These are phyloP conservation scores for Limnomonas spitsbergensis DNA, from an alignment of 139 green algal species.

Conservation along the genomic window DNA sequence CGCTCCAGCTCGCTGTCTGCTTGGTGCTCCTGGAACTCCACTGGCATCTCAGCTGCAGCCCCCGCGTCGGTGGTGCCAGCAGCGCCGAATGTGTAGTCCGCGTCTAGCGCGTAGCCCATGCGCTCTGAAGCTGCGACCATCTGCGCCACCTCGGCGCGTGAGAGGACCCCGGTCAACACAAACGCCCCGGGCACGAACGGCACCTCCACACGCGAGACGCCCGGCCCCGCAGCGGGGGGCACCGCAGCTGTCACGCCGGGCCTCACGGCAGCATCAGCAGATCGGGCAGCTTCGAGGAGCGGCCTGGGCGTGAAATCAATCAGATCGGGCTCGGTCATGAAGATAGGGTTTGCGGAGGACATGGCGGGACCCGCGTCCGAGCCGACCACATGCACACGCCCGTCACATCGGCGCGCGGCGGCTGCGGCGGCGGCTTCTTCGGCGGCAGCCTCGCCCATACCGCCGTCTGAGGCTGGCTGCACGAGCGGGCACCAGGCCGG, in stretches of 20 bases:
- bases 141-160: conserved; percentile 22
- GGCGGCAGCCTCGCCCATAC: not conserved
- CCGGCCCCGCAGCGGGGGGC: not conserved
- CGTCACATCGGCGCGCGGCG: not conserved
- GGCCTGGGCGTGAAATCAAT: not conserved
- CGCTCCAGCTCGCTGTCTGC: no score
- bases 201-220: conserved; percentile 14
- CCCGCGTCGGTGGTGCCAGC: no score
- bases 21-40: no score
- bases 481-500: not conserved
- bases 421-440: not conserved
- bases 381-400: not conserved
- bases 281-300: not conserved
- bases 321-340: not conserved
- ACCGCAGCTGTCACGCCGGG: no score
- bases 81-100: not conserved
- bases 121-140: conserved; percentile 29
- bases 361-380: not conserved
- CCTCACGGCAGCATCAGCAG: no score
- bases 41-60: no score
- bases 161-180: conserved; percentile 23
- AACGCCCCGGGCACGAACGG: conserved; percentile 36
- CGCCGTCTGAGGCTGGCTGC: no score
- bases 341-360: conserved; percentile 4
- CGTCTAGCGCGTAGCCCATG: conserved; percentile 24